Conservation (phyloP, 495 filamentous ascomycete species). For the Podospora pseudopauciseta region DNA sequence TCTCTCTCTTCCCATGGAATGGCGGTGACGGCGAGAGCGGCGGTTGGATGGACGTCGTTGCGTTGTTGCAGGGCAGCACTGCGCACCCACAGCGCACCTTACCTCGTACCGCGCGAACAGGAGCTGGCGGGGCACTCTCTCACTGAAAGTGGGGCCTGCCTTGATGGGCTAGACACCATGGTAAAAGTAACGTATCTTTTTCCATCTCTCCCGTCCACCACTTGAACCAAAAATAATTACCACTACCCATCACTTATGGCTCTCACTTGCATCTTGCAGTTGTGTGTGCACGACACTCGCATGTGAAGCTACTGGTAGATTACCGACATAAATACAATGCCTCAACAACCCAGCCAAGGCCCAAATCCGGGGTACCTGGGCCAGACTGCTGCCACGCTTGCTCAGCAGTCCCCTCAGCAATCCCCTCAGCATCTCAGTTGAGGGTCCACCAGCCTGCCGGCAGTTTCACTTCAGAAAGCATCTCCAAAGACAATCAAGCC, state of each 20-base stretch:
- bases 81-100: neutral
- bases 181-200: neutral
- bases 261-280: too few relatives aligned
- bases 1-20: conserved; percentile 22
- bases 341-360: neutral
- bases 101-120: neutral
- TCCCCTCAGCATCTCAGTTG: neutral
- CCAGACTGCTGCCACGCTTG: neutral
- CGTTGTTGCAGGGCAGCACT: conserved; percentile 2
- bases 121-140: neutral
- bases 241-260: too few relatives aligned
- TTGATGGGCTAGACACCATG: neutral
- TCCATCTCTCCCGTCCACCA: neutral
- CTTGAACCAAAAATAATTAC: neutral
- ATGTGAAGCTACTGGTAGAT: neutral
- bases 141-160: neutral
- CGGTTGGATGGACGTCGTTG: conserved; percentile 8
- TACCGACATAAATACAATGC: neutral
- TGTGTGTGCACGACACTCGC: neutral
- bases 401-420: neutral
- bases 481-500: neutral
- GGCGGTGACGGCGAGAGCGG: conserved; percentile 37
- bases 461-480: neutral
- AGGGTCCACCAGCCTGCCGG: conserved; percentile 1
- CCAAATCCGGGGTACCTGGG: conserved; percentile 5